Percentiles rank a stretch among this genome's conserved stretches.
These are phyloP conservation scores for Forsythia viridissima DNA, from an alignment of 257 asterid genomes.

Conservation along the genomic window DNA sequence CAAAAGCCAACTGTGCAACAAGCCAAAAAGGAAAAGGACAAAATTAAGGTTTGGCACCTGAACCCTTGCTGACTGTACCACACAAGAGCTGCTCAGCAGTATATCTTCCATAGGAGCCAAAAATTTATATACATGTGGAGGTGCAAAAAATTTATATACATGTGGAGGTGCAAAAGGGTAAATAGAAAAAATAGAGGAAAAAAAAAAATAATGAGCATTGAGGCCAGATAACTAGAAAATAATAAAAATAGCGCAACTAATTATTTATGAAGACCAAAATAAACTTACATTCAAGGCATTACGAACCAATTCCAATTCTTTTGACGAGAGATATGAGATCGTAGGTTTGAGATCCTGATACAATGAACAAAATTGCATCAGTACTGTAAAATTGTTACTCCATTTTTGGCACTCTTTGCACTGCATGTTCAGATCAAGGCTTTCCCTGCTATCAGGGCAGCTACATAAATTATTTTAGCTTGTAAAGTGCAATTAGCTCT, in stretches of 20 bases:
- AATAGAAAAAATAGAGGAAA: background rate
- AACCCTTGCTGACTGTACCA: background rate
- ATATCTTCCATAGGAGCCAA: background rate
- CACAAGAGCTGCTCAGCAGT: background rate
- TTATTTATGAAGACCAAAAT: background rate
- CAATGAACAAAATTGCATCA: constrained; percentile 20
- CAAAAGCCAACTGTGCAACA: constrained; percentile 67
- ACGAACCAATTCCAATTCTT: constrained; percentile 72
- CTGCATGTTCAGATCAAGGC: background rate
- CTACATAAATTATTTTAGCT: background rate
- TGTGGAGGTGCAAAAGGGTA: background rate
- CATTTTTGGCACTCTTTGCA: background rate
- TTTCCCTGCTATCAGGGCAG: background rate
- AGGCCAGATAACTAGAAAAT: background rate
- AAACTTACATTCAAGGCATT: constrained; percentile 73
- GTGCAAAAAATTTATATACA: background rate
- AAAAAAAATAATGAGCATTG: background rate
- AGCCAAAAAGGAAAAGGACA: background rate
- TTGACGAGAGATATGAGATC: constrained; percentile 71
- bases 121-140: background rate
- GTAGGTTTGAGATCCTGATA: constrained; percentile 75
- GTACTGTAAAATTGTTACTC: background rate
- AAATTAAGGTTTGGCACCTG: background rate
- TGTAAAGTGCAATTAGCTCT: background rate
- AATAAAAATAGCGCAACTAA: background rate